phyloP scores from a whole-genome alignment of 257 asterid species.

The Scutellaria galericulata region DNA sequence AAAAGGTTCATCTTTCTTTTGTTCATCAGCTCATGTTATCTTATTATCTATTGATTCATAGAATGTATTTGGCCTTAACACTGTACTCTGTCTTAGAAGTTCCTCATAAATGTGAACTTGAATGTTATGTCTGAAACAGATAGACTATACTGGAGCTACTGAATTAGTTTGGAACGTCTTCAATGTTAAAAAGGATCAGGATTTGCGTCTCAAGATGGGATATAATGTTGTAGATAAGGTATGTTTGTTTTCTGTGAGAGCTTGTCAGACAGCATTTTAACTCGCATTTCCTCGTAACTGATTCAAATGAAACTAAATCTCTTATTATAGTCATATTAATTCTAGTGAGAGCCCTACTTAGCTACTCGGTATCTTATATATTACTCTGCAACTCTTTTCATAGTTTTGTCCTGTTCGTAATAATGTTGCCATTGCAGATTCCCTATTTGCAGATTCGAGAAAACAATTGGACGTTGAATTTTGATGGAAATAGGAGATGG shows the following conservation, averaged over 20 bases:
- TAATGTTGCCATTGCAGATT: constrained; percentile 42
- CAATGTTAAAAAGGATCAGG: constrained; percentile 75
- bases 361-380: background rate
- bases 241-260: constrained; percentile 12
- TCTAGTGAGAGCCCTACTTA: background rate
- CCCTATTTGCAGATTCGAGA: constrained; percentile 80
- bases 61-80: background rate
- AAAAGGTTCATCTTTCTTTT: constrained; percentile 47
- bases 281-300: background rate
- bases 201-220: constrained; percentile 80
- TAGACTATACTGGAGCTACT: constrained; percentile 63
- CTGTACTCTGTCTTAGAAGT: background rate
- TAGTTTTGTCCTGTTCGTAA: constrained; percentile 19
- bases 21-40: background rate
- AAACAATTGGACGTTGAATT: constrained; percentile 81
- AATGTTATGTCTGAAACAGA: constrained; percentile 48
- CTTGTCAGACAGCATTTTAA: constrained; percentile 1
- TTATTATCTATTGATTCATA: constrained; percentile 4
- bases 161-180: constrained; percentile 73
- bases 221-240: constrained; percentile 79
- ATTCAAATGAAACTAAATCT: constrained; percentile 10
- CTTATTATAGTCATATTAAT: background rate
- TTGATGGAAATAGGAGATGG: constrained; percentile 69
- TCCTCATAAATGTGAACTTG: constrained; percentile 13
- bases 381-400: background rate